Conservation (phyloP, 192 early-diverging fungal species). For the Gryganskiella cystojenkinii region DNA sequence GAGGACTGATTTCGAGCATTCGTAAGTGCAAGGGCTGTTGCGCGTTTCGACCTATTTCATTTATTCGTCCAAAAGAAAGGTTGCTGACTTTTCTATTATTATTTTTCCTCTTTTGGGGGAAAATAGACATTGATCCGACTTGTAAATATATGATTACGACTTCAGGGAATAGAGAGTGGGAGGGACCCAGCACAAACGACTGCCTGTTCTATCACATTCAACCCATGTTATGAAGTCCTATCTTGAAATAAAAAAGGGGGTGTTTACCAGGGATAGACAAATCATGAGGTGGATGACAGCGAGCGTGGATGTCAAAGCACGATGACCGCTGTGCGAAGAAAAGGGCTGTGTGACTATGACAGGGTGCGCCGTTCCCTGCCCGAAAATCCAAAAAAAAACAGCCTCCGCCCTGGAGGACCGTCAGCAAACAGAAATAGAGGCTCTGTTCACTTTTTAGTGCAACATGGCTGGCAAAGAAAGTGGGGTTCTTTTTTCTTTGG, state of each 20-base stretch:
- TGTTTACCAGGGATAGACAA: too few relatives aligned
- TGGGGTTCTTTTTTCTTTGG: too few relatives aligned
- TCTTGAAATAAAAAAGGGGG: background rate
- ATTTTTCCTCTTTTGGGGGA: background rate
- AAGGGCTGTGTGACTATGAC: constrained; percentile 10
- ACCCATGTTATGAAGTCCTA: constrained; percentile 50
- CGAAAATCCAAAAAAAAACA: too few relatives aligned
- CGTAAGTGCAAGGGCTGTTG: too few relatives aligned
- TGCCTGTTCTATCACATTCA: constrained; percentile 89
- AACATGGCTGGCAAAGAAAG: too few relatives aligned
- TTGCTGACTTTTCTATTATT: constrained; percentile 9
- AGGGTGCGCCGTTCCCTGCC: constrained; percentile 1
- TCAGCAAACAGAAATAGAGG: constrained; percentile 30
- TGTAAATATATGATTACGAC: constrained; percentile 89
- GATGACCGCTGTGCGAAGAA: too few relatives aligned
- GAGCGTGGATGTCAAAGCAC: too few relatives aligned
- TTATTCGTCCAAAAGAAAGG: background rate
- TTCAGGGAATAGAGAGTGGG: constrained; percentile 97
- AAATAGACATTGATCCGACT: constrained; percentile 74
- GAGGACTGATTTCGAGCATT: constrained; percentile 81
- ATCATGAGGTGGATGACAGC: too few relatives aligned
- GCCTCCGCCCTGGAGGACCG: too few relatives aligned
- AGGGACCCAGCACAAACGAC: constrained; percentile 83
- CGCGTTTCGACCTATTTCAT: too few relatives aligned
- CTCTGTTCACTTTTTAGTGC: too few relatives aligned